Base-by-base conservation (phyloP, 768 basidiomycete species). In the Lactarius deliciosus region DNA sequence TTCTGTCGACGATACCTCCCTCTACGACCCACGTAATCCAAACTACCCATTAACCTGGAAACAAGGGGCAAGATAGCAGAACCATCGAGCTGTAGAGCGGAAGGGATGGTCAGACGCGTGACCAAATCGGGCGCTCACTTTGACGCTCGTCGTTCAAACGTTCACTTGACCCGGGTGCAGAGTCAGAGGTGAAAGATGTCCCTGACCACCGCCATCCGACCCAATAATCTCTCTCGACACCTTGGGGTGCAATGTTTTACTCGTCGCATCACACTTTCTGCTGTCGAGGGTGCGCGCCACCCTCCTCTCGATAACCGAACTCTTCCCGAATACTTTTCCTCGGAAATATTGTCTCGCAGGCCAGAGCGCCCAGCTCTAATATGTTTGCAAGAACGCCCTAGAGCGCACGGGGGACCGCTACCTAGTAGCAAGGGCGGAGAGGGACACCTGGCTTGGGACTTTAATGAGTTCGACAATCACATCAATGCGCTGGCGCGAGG, bases 401-500 rank as follows among this genome's bases (percentile, higher is more conserved):
- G 81, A 3, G 75, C 81, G 0, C 86, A 90, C 74, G 86, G 86
- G 16, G 90, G 90, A 0, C 88, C 88, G 1, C 72, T 72, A 5
- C 82, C 83, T 30, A 76, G 72, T 16, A 89, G 87, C 73, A 75
- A 85, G 64, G 81, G 75, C 15, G 73, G 79, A n/a, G 71, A 68
- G 18, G 76, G 78, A 2, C 83, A 86, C 72, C 79, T 94, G 16
- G 83, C 85, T 28, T 93, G 92, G 92, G 83, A 85, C 67, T 94
- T 86, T 73, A 77, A 73, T 3, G 90, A 92, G 75, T 87, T 94
- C 64, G 81, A 88, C 70, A 72, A 77, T 50, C 86, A 90, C 70
- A 85, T 90, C 50, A 77, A 81, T 53, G 87, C 90, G 4, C 80
- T 91, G 7, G 86, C 92, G 1, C 79, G 89, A 57, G 92, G 92